Evolutionary conservation across 495 filamentous ascomycete species (phyloP).

Genomic region (Staphylotrichum longicolle): DNA sequence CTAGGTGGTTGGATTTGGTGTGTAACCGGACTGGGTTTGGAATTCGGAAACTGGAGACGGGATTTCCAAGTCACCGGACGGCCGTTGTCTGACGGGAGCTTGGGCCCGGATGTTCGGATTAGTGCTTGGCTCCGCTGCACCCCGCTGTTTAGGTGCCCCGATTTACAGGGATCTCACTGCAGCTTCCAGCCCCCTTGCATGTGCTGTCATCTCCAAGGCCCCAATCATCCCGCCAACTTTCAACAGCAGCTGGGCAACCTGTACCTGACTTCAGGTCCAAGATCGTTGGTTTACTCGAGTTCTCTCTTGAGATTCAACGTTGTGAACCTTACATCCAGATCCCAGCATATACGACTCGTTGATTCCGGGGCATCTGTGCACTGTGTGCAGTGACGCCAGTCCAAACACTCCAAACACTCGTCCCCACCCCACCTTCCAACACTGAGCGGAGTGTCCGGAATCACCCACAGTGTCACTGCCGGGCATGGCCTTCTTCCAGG

Average conservation of each 20-base stretch:
- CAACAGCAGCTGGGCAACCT: not conserved
- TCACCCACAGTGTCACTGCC: too few relatives aligned
- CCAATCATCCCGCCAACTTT: constrained; percentile 13
- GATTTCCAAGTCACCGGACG: not conserved
- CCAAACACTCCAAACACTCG: not conserved
- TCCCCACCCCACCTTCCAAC: constrained; percentile 4
- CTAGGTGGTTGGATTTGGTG: not conserved
- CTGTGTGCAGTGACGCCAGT: too few relatives aligned
- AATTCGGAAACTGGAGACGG: not conserved
- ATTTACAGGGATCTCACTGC: constrained; percentile 2
- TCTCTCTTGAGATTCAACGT: not conserved
- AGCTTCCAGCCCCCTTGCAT: constrained; percentile 8
- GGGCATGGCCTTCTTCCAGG: constrained; percentile 69
- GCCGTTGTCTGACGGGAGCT: constrained; percentile 1
- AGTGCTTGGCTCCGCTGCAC: constrained; percentile 2
- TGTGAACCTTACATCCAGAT: too few relatives aligned
- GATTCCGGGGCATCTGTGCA: too few relatives aligned
- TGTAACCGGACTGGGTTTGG: not conserved
- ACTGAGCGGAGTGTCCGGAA: too few relatives aligned
- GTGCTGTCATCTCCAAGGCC: not conserved
- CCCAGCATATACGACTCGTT: too few relatives aligned
- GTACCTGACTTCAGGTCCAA: not conserved
- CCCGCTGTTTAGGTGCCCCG: constrained; percentile 1
- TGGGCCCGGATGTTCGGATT: constrained; percentile 3
- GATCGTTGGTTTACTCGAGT: not conserved